A percentile compares a stretch with the other conserved stretches of the same genome.
phyloP scores from a whole-genome alignment of 805 yeast species.

The Saccharomyces eubayanus region DNA sequence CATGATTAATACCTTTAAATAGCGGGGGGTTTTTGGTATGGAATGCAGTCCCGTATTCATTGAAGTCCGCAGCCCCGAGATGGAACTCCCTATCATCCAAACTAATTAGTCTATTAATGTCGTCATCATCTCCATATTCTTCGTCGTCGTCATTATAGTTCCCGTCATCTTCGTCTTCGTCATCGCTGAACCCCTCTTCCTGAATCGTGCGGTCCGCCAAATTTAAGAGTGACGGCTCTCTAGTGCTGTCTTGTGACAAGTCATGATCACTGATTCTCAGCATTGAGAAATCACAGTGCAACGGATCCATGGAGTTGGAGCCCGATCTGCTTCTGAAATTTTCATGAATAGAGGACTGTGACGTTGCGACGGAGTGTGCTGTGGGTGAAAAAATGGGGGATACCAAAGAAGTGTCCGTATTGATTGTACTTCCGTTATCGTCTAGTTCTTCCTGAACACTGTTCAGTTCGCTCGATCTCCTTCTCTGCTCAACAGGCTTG shows the following conservation, averaged over 20 bases:
- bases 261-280: neutral
- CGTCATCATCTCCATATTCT: constrained; percentile 8
- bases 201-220: neutral
- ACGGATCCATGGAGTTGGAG: neutral
- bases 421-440: neutral
- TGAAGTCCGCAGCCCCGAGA: constrained; percentile 6
- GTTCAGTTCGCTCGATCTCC: neutral
- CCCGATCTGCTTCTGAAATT: neutral
- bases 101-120: constrained; percentile 14
- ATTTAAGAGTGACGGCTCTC: neutral
- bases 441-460: neutral
- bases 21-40: neutral
- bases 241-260: neutral
- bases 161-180: constrained; percentile 16
- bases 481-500: neutral
- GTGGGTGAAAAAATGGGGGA: neutral
- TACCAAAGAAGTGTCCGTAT: neutral
- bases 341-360: neutral
- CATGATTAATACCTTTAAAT: neutral
- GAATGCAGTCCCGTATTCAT: neutral
- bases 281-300: neutral
- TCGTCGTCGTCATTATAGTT: constrained; percentile 13
- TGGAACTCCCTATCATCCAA: constrained; percentile 25
- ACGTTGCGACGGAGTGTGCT: neutral
- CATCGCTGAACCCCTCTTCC: constrained; percentile 1